Evolutionary conservation across 2,329 filamentous ascomycete genomes (phyloP), one percentile per base, ranked within the genome.

Genomic region (Phaeosphaeriaceae sp.): DNA sequence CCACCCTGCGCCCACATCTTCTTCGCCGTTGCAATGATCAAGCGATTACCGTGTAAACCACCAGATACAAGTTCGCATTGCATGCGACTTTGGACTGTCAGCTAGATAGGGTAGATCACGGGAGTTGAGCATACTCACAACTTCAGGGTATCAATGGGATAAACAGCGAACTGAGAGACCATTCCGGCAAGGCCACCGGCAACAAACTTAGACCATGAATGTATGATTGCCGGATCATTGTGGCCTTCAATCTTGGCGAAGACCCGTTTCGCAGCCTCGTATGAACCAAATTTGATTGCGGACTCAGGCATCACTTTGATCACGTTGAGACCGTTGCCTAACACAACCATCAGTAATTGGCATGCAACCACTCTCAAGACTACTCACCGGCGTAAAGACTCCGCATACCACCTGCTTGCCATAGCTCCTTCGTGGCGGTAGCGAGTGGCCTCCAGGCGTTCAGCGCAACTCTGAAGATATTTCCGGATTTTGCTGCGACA

Each of bases 251-350:
- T 75, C 51, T 84, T 86, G 40, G 93, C 91, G 52, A 97, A 85
- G 3, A 88, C 85, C 55, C 91, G 87, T 79, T 97, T 99, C 7
- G 92, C 88, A 42, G 91, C 92, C 77, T 99, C 94, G 69, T 97
- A 99, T 16, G 92, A 93, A 52, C 94, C 94, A 72, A 99, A 99
- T 75, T 97, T 96, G 70, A 99, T 96, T 20, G 94, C 93, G 21
- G 93, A 97, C 77, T 99, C 94, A 0, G 94, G 94, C 91, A 97
- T 96, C 52, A 99, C 94, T 74, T 99, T 99, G 67, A 97, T 75
- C 2, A 99, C 92, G 63, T 99, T 99, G 61, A 99, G 79, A 3
- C 94, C 94, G 67, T 99, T 99, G 30, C 94, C 92, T 96, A 62
- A 6, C 17, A 20, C 8, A 16, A 47, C 70, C 46, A 38, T 56